Percentiles rank a stretch among this genome's conserved stretches.
phyloP scores from a whole-genome alignment of 495 filamentous ascomycete species.

The Penicillium daleae region DNA sequence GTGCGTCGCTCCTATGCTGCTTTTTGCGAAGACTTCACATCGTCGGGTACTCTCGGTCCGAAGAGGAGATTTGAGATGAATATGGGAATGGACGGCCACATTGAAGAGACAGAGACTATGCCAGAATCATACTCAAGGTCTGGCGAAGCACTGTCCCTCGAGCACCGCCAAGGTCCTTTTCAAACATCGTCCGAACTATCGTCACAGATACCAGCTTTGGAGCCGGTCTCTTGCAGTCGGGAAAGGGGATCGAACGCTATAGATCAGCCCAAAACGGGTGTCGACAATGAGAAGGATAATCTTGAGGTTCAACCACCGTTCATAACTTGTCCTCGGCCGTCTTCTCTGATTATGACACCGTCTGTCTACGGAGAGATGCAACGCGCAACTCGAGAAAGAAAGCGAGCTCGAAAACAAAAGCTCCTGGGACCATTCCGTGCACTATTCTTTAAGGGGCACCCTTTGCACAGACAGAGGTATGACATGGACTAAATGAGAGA shows the following conservation, averaged over 20 bases:
- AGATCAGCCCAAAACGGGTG: not conserved
- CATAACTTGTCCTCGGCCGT: constrained; percentile 11
- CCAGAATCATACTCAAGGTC: not conserved
- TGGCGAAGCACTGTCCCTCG: not conserved
- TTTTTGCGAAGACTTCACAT: constrained; percentile 31
- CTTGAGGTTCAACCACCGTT: not conserved
- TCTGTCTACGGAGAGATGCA: constrained; percentile 23
- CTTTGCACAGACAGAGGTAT: constrained; percentile 5
- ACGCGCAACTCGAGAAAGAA: constrained; percentile 14
- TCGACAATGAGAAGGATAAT: not conserved
- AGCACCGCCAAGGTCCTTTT: not conserved
- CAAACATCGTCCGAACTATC: no score
- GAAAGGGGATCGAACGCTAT: not conserved
- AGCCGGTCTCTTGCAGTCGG: not conserved
- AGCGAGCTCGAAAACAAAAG: constrained; percentile 10
- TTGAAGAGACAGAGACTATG: not conserved
- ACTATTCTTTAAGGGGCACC: constrained; percentile 11
- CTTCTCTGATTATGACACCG: constrained; percentile 23
- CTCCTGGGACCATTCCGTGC: constrained; percentile 12
- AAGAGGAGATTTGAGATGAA: constrained; percentile 20
- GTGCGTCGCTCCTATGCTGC: constrained; percentile 27
- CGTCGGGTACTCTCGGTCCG: constrained; percentile 14
- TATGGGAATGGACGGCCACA: constrained; percentile 9
- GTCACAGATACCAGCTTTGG: not conserved
- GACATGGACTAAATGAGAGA: not conserved